These are phyloP conservation scores for Cornus suecica DNA, from an alignment of 148 eudicot genomes.

Conservation along the genomic window DNA sequence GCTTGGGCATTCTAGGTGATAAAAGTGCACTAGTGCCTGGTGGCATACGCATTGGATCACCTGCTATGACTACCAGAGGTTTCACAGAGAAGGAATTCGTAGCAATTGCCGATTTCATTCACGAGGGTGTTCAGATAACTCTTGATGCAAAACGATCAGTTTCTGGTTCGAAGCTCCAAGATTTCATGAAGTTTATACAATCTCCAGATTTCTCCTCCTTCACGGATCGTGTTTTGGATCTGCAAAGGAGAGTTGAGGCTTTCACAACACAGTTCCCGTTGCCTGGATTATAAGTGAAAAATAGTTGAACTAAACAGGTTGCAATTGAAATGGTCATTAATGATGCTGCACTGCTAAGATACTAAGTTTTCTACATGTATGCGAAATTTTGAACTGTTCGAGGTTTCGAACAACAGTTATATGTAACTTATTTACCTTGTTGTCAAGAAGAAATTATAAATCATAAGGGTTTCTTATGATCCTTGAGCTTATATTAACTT, in stretches of 20 bases:
- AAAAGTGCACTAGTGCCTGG: constrained; percentile 88
- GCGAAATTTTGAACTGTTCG: constrained; percentile 3
- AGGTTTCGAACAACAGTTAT: background rate
- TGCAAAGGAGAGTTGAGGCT: constrained; percentile 63
- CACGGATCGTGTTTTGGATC: constrained; percentile 41
- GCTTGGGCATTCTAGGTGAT: constrained; percentile 42
- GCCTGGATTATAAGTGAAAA: constrained; percentile 58
- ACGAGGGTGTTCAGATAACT: constrained; percentile 78
- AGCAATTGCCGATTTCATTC: constrained; percentile 68
- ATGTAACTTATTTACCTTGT: background rate
- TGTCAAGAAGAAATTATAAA: too few species aligned
- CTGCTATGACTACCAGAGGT: constrained; percentile 90
- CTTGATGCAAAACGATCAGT: constrained; percentile 56
- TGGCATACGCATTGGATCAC: constrained; percentile 82
- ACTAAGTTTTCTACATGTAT: background rate
- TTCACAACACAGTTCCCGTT: constrained; percentile 72
- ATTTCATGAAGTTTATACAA: constrained; percentile 59
- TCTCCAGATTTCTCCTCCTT: constrained; percentile 73
- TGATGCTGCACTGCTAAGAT: background rate
- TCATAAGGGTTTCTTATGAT: too few species aligned
- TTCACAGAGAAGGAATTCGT: constrained; percentile 69
- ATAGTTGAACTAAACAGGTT: background rate
- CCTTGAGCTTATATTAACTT: too few species aligned
- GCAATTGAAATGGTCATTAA: background rate
- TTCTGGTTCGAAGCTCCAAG: constrained; percentile 72